Evolutionary conservation across 805 yeast genomes (phyloP).

Genomic region (Pichia scutulata): DNA sequence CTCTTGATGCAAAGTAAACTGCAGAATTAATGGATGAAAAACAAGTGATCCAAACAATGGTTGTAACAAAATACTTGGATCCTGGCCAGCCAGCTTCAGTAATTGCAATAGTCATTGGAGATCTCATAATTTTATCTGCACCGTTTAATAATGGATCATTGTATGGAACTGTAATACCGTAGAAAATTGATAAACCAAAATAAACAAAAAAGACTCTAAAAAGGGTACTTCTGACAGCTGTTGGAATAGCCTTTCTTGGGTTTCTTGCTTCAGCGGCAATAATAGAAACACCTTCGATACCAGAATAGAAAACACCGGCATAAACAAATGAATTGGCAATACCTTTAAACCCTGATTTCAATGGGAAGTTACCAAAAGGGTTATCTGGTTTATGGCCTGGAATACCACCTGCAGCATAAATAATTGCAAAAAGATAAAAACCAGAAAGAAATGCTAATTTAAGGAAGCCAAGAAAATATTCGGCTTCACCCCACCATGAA

Average conservation of each 20-base stretch:
- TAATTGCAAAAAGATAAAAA: conserved; percentile 43
- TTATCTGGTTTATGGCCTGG: conserved; percentile 27
- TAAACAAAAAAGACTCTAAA: conserved; percentile 44
- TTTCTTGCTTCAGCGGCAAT: conserved; percentile 57
- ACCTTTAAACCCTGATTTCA: conserved; percentile 20
- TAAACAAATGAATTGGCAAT: conserved; percentile 21
- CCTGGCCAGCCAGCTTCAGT: conserved; percentile 44
- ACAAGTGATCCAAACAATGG: conserved; percentile 56
- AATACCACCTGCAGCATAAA: conserved; percentile 37
- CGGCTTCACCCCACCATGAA: conserved; percentile 49
- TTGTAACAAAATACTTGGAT: conserved; percentile 49
- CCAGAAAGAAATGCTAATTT: conserved; percentile 43
- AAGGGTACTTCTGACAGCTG: conserved; percentile 52
- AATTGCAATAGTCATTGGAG: conserved; percentile 43
- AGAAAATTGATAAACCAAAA: conserved; percentile 46
- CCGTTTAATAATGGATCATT: conserved; percentile 39
- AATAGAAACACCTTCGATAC: conserved; percentile 30
- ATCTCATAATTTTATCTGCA: conserved; percentile 34
- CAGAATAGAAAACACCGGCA: conserved; percentile 21
- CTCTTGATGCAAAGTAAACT: conserved; percentile 61
- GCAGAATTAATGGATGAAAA: conserved; percentile 65
- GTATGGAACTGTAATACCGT: conserved; percentile 54
- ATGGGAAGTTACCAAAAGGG: conserved; percentile 31
- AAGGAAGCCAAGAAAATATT: conserved; percentile 43
- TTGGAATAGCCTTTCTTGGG: conserved; percentile 50